Evolutionary conservation across 164 flowering plant species (phyloP), one percentile per base, ranked within the genome.

Genomic region (Vitis amurensis): DNA sequence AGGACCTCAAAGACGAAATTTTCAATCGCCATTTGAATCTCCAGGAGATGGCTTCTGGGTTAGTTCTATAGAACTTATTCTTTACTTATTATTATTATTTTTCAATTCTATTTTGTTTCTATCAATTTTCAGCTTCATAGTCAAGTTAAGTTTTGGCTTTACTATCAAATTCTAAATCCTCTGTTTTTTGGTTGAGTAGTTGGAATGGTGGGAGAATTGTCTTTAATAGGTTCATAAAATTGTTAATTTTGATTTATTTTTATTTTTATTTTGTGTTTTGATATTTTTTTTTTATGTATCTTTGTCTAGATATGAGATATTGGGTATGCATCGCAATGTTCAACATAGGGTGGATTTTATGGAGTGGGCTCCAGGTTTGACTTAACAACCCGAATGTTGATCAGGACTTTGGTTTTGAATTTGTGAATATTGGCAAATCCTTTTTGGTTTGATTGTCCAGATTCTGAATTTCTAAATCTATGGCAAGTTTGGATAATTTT

Each of bases 291-390:
- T 59, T 44, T 37, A 37, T 56, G 47, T 55, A 19, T 53, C 55
- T 58, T 58, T 79, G 57, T 77, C 52, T 75, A 94, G 99, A 68
- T 92, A 81, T 75, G 96, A 92, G 77, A 62, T 95, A 64, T 50
- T 95, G 82, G 99, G 99, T 27, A 71, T 88, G 83, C 99, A 91
- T 79, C 91, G 99, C 16, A 80, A 91, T 59, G 67, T 80, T 66
- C 94, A 92, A 64, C 98, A 92, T 74, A 90, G 99, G 2, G 91
- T 85, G 61, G 99, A 95, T 81, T 91, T 68, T 75, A 83, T 95
- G 96, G 99, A 95, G 19, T 95, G 99, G 99, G 99, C 98, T 72
- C 98, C 99, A 83, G 99, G 98, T 95, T 82, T 74, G 79, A 19
- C 62, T 48, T 53, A 37, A 11, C 52, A 37, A 14, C 60, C 60